These are phyloP conservation scores for Lumnitzera littorea DNA, from an alignment of 345 rosid genomes.

Conservation along the genomic window DNA sequence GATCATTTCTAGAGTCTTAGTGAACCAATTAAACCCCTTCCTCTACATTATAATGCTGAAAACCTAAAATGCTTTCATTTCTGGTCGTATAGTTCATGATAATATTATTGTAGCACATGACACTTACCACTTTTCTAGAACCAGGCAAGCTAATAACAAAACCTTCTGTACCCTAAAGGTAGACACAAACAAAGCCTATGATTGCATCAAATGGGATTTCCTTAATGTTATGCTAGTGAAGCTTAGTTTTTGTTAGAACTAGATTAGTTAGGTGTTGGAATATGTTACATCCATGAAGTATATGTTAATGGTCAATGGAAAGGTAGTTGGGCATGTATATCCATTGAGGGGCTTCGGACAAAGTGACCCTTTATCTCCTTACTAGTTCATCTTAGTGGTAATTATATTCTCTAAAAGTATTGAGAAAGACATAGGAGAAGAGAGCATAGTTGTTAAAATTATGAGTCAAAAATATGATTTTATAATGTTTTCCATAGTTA, in stretches of 20 bases:
- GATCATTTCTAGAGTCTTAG: not conserved
- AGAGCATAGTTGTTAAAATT: too few relatives aligned
- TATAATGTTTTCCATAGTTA: too few relatives aligned
- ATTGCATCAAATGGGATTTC: not conserved
- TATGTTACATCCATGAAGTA: not conserved
- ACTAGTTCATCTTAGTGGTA: not conserved
- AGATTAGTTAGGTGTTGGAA: not conserved
- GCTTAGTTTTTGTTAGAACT: not conserved
- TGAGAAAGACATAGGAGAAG: too few relatives aligned
- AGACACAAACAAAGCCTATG: not conserved
- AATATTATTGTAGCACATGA: not conserved
- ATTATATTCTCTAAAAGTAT: not conserved
- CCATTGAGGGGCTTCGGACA: not conserved
- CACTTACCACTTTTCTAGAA: not conserved
- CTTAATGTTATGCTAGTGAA: not conserved
- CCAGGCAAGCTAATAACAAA: not conserved
- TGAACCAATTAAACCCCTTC: not conserved
- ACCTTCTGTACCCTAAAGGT: not conserved
- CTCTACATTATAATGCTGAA: not conserved
- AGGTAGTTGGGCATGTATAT: not conserved
- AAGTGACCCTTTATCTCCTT: slow-evolving; percentile 2
- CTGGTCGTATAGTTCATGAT: not conserved
- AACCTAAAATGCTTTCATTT: not conserved
- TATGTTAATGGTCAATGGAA: not conserved
- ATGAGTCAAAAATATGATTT: too few relatives aligned